Evolutionary conservation across 2,329 filamentous ascomycete species (phyloP), one percentile per base, ranked within the genome.

Genomic region (Mariannaea elegans): DNA sequence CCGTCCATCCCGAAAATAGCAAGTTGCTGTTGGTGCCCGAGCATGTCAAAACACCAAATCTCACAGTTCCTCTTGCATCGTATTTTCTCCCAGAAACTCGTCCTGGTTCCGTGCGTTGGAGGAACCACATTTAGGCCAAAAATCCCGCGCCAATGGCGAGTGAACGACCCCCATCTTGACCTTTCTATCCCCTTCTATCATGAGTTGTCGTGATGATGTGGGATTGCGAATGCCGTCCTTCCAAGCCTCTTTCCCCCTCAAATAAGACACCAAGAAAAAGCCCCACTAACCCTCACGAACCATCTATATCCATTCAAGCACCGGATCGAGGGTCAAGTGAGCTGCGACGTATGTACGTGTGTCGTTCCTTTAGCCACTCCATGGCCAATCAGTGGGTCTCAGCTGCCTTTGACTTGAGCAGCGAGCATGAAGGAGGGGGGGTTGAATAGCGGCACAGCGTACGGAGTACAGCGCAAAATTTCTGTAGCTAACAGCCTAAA

Each of bases 301-400:
- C 60, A 62, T 62, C 53, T 31, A 55, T 54, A 57, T 55, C 57
- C 60, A 61, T 58, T 51, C 58, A 60, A 45, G 67, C 64, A 47
- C 61, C 56, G 63, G 59, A 61, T 65, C 63, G 64, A 57, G 62
- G 61, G 70, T 73, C 71, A 73, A 73, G 70, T 73, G 70, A 73
- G 71, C 63, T 71, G 63, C 67, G 67, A 66, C 67, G 65, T 57
- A 72, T 73, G 71, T 73, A 65, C 54, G 67, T 68, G 61, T 64
- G 59, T 72, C 53, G 69, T 62, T 66, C 62, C 42, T 67, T 52
- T 62, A 59, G 61, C 58, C 62, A 63, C 60, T 50, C 44, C 58
- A 62, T 53, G 63, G 45, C 61, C 62, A 60, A 64, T 62, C 48
- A 49, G 58, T 62, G 62, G 64, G 56, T 58, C 56, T 41, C 49